phyloP scores from a whole-genome alignment of 1,139 yeast genomes.

The Casaregolazyma suthepensis region DNA sequence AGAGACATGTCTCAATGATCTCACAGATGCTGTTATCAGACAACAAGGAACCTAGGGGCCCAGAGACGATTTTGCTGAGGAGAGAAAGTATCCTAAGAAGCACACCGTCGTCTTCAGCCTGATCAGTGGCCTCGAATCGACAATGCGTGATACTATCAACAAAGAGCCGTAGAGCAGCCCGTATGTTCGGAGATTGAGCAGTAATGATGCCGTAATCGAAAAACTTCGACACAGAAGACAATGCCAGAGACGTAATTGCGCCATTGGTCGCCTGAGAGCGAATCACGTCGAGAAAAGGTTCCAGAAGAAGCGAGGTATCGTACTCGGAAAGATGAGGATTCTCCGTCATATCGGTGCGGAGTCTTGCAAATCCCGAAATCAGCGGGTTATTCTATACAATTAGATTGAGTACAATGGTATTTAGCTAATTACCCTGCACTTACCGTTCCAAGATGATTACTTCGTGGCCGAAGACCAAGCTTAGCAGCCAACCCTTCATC shows the following conservation, averaged over 20 bases:
- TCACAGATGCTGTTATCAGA: constrained; percentile 84
- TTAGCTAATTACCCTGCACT: constrained; percentile 4
- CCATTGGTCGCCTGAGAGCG: constrained; percentile 85
- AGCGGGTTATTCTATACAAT: constrained; percentile 50
- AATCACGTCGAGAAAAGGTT: constrained; percentile 83
- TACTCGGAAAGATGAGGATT: constrained; percentile 48
- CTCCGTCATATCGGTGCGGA: constrained; percentile 64
- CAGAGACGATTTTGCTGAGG: constrained; percentile 58
- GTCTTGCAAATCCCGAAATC: constrained; percentile 72
- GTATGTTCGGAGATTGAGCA: constrained; percentile 42
- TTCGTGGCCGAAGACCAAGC: constrained; percentile 14
- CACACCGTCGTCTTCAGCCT: constrained; percentile 87
- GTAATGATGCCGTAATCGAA: constrained; percentile 53
- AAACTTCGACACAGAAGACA: constrained; percentile 69
- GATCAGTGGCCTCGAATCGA: constrained; percentile 93
- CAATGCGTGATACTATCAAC: constrained; percentile 85
- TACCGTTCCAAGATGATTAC: constrained; percentile 11
- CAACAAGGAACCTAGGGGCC: constrained; percentile 57
- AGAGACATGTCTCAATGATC: constrained; percentile 83
- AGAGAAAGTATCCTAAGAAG: constrained; percentile 73
- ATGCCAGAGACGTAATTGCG: constrained; percentile 73
- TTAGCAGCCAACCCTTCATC: constrained; percentile 29
- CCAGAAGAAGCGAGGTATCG: constrained; percentile 69
- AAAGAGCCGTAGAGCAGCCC: constrained; percentile 47
- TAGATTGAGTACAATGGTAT: not conserved